Evolutionary conservation across 1,139 yeast species (phyloP).

Genomic region (Citeromyces hawaiiensis): DNA sequence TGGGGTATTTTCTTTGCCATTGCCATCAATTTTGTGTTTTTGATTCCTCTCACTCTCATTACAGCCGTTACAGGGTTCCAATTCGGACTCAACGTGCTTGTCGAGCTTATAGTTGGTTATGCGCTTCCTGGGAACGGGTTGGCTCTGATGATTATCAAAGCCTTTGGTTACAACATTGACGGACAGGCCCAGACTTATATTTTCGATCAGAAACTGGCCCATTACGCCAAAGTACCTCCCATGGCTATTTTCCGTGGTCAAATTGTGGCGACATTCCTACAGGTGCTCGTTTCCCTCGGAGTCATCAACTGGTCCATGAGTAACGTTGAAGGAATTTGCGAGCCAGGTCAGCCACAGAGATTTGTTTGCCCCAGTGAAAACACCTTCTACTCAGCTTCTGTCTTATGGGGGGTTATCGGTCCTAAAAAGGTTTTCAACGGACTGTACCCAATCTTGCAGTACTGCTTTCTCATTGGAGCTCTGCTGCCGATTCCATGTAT

Average conservation of each 20-base stretch:
- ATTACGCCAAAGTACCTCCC: constrained; percentile 51
- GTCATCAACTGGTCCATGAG: constrained; percentile 25
- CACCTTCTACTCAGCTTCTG: constrained; percentile 39
- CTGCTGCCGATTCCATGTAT: neutral
- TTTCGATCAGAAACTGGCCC: constrained; percentile 48
- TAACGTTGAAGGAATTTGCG: constrained; percentile 34
- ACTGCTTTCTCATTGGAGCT: neutral
- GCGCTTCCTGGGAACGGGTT: constrained; percentile 49
- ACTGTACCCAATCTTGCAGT: neutral
- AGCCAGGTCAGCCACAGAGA: constrained; percentile 23
- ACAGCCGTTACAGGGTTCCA: constrained; percentile 40
- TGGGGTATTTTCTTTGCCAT: constrained; percentile 46
- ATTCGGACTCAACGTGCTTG: constrained; percentile 44
- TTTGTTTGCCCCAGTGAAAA: constrained; percentile 36
- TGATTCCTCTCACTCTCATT: constrained; percentile 42
- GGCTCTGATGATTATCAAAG: constrained; percentile 48
- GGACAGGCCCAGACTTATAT: constrained; percentile 43
- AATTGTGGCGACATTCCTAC: constrained; percentile 24
- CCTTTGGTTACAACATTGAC: constrained; percentile 46
- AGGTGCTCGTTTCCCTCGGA: constrained; percentile 17
- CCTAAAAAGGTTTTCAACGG: constrained; percentile 21
- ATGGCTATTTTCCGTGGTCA: constrained; percentile 45
- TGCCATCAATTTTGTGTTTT: constrained; percentile 32
- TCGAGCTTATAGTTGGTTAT: constrained; percentile 52
- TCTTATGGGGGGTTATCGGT: constrained; percentile 58